Conservation (phyloP, 2,329 filamentous ascomycete genomes). For the Venturia pyrina region DNA sequence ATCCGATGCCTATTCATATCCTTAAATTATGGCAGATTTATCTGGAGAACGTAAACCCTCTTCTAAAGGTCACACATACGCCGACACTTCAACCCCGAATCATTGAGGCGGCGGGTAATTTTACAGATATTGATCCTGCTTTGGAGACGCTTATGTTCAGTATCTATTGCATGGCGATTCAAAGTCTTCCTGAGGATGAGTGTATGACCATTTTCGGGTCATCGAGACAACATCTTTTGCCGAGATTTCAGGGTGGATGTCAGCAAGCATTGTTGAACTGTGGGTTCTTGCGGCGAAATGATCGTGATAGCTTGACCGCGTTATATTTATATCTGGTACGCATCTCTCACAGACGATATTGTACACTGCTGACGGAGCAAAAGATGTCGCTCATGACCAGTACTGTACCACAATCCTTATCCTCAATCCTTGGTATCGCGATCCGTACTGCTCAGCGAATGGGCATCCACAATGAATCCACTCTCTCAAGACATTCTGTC, state of each 20-base stretch:
- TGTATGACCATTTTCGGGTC: conserved; percentile 33
- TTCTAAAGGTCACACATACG: conserved; percentile 11
- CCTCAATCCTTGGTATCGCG: conserved; percentile 51
- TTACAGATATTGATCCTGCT: conserved; percentile 45
- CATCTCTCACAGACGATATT: conserved; percentile 13
- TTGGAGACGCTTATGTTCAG: conserved; percentile 53
- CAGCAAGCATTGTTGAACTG: conserved; percentile 37
- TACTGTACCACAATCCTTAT: conserved; percentile 51
- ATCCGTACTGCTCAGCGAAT: conserved; percentile 51
- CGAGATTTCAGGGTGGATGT: conserved; percentile 34
- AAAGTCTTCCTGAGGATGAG: conserved; percentile 47
- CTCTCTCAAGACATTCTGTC: conserved; percentile 39
- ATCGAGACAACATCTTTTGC: conserved; percentile 29
- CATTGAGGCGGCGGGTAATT: conserved; percentile 50
- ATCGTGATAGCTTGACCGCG: conserved; percentile 40
- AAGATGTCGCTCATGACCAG: conserved; percentile 48
- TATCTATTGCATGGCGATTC: conserved; percentile 53
- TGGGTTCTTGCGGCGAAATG: conserved; percentile 29
- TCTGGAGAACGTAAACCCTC: conserved; percentile 12
- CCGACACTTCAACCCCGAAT: conserved; percentile 48
- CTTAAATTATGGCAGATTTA: conserved; percentile 41
- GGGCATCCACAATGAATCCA: conserved; percentile 51
- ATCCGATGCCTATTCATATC: conserved; percentile 56
- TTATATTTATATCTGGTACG: conserved; percentile 45
- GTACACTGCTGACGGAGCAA: conserved; percentile 20